Evolutionary conservation across 1,284 basidiomycete species (phyloP).

Genomic region (Irpex rosettiformis): DNA sequence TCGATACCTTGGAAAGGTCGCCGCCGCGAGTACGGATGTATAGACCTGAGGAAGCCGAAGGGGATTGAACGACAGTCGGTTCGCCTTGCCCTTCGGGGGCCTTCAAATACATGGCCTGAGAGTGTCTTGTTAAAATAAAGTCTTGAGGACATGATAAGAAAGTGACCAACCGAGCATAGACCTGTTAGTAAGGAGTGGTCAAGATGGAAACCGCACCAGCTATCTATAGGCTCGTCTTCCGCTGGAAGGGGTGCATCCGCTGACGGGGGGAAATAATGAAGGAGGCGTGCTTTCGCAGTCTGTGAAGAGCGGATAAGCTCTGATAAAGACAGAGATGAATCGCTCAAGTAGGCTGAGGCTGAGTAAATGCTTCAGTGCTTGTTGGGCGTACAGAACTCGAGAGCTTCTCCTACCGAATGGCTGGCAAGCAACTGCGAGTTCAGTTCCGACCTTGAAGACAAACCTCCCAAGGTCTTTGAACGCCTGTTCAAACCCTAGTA

Average conservation of each 20-base stretch:
- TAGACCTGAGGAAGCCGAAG: constrained; percentile 75
- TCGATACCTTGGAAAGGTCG: constrained; percentile 73
- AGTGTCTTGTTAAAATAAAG: constrained; percentile 30
- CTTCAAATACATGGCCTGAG: constrained; percentile 78
- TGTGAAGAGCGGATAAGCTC: constrained; percentile 62
- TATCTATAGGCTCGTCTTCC: constrained; percentile 68
- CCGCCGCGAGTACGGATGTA: constrained; percentile 86
- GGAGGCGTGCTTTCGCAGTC: constrained; percentile 79
- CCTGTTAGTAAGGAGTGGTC: constrained; percentile 90
- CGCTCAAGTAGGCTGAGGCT: constrained; percentile 63
- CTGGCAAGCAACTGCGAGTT: constrained; percentile 83
- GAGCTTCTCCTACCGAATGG: constrained; percentile 81
- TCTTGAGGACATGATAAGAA: neutral
- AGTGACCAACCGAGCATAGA: constrained; percentile 67
- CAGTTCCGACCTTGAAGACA: constrained; percentile 69
- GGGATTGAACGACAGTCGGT: constrained; percentile 55
- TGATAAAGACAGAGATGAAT: constrained; percentile 60
- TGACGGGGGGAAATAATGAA: constrained; percentile 86
- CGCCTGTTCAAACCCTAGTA: constrained; percentile 78
- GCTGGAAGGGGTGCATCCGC: constrained; percentile 32
- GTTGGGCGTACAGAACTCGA: too few species aligned
- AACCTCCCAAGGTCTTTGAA: constrained; percentile 83
- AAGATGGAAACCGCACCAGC: constrained; percentile 79
- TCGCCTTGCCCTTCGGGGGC: constrained; percentile 32
- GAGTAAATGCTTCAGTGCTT: too few species aligned